Base-by-base conservation (phyloP, 306 rosid genomes). In the Vicia faba region DNA sequence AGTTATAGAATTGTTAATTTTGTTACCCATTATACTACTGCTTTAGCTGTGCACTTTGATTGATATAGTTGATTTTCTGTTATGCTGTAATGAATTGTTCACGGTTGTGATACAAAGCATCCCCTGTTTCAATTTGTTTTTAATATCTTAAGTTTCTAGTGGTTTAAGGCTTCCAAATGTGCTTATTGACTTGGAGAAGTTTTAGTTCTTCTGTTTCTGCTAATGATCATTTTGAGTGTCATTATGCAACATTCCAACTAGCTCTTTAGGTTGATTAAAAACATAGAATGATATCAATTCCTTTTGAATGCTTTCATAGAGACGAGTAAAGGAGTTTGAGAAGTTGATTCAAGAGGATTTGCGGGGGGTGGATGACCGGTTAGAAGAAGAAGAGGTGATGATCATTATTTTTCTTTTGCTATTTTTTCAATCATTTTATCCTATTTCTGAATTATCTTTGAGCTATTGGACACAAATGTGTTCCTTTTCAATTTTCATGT, bases 251-350 rank as follows among this genome's bases (percentile, higher is more conserved):
- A 2, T 54, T 54, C 36, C 33, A 25, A 25, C 60, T 26, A 54
- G 36, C 1, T 13, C 60, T 12, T 12, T 54, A 54, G 11, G 33
- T 54, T 18, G 26, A 18, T 19, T 74, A 61, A 58, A 59, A 20
- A 12, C 57, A 36, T 53, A 28, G 29, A 81, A 55, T 36, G 50
- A 78, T 38, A 43, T 58, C 51, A 50, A 63, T 26, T 59, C 75
- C 50, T 84, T 74, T 67, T 45, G 11, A 66, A 68, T 83, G 67
- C 69, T 73, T 53, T 67, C 14, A 33, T 66, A 93, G 99, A 69
- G 97, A 93, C 23, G 99, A 93, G 81, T 93, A 89, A 93, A 88
- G 77, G 97, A 89, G 78, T 93, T 86, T 66, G 97, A 93, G 64
- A 88, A 93, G 92, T 72, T 84, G 92, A 93, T 93, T 82, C 96